A percentile compares a stretch with the other conserved stretches of the same genome.
These are phyloP conservation scores for Rubia yunnanensis DNA, from an alignment of 257 asterid genomes.

Conservation along the genomic window DNA sequence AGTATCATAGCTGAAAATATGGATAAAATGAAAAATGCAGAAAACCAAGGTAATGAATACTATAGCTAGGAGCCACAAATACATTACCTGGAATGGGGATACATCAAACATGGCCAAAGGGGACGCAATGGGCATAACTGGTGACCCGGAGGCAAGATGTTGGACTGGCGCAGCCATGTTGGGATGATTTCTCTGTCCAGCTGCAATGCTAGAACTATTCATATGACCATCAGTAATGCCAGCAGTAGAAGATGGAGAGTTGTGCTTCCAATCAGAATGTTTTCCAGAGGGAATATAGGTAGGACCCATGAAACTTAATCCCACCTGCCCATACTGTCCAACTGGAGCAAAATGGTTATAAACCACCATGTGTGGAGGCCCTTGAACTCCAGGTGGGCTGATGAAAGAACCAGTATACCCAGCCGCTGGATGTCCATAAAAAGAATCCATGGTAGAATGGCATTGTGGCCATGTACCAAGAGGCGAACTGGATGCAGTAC, in stretches of 20 bases:
- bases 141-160: slow-evolving; percentile 87
- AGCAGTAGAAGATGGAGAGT: slow-evolving; percentile 40
- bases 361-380: slow-evolving; percentile 92
- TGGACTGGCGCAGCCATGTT: slow-evolving; percentile 53
- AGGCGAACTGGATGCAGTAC: slow-evolving; percentile 50
- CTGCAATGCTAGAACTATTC: slow-evolving; percentile 37
- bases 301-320: slow-evolving; percentile 96
- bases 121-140: slow-evolving; percentile 72
- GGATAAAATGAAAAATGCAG: not conserved
- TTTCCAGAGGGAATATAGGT: slow-evolving; percentile 88
- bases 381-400: slow-evolving; percentile 85
- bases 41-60: not conserved
- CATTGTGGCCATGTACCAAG: slow-evolving; percentile 78
- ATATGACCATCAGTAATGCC: slow-evolving; percentile 56
- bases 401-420: slow-evolving; percentile 76
- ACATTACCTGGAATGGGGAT: slow-evolving; percentile 80
- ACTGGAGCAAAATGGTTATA: slow-evolving; percentile 97
- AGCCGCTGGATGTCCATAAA: slow-evolving; percentile 69
- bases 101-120: slow-evolving; percentile 82
- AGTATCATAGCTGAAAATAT: not conserved
- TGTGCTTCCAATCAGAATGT: slow-evolving; percentile 87
- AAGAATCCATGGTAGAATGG: slow-evolving; percentile 80
- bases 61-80: slow-evolving; percentile 3
- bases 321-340: slow-evolving; percentile 94
- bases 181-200: slow-evolving; percentile 49